Base-by-base conservation (phyloP, 2,329 filamentous ascomycete genomes). In the Clonostachys rhizophaga region DNA sequence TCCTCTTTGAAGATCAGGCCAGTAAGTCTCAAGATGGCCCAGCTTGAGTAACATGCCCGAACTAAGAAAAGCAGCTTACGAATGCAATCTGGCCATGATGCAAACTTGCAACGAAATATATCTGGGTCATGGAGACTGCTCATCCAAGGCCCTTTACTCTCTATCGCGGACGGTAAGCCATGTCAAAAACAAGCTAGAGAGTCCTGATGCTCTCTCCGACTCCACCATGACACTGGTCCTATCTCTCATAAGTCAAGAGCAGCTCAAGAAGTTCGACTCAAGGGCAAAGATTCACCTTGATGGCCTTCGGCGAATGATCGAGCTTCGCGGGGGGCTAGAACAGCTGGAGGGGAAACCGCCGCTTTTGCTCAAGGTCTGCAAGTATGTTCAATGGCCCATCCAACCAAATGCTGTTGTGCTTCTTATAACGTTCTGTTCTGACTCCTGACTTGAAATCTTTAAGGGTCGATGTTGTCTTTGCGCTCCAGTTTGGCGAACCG, bases 251-350 rank as follows among this genome's bases (percentile, higher is more conserved):
- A 49, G 49, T 6, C 35, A 46, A 18, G 35, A 46, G 37, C 44
- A 46, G 35, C 14, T 46, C 5, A 35, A 30, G 14, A 33, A 17
- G 3, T 18, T 24, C 9, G 17, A 17, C 11, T 20, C 35, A 11
- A 34, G 44, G 5, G 44, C 36, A 12, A 40, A 33, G n/a, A 66
- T 68, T 5, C 74, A 78, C 59, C 77, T 78, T 73, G 58, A 59
- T 2, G 74, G 68, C 5, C 58, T 77, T 20, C 50, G 55, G 36
- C 59, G 63, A 16, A 70, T 75, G 58, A 58, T 78, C 13, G 59
- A 58, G 17, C 50, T 73, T 39, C 65, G 73, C 17, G 73, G 74
- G 5, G 74, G 75, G 3, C 53, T 78, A 12, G 45, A 54, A 18
- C n/a, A 46, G 13, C 52, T 46, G 36, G 16, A 46, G 36, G 16